Base-by-base conservation (phyloP, 495 filamentous ascomycete genomes). In the Penicillium goetzii region DNA sequence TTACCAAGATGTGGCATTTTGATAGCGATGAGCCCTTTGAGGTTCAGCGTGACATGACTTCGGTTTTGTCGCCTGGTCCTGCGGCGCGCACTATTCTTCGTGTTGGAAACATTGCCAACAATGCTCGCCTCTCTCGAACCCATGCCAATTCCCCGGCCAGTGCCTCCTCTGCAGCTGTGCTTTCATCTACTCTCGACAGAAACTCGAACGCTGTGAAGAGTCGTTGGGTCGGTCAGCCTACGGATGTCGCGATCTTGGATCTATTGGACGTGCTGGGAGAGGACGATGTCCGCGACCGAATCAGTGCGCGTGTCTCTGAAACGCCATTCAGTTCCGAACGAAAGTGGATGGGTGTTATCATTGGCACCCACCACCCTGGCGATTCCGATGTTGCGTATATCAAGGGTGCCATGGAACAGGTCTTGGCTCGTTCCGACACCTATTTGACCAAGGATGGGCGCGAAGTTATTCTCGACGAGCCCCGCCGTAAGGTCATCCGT, bases 341-440 rank as follows among this genome's bases (percentile, higher is more conserved):
- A 51, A 99, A 97, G 76, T 99, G 95, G 94, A 99, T 98, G 95
- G 95, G 95, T 36, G 93, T 97, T 15, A 87, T 91, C 2, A 92
- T 97, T 65, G 88, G 88, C 33, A 82, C 80, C 4, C 78, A 77
- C 59, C 71, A 76, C 59, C 73, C 80, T 34, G 73, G 70, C 56
- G 78, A 79, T 26, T 68, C 85, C 6, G 89, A 94, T 67, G 84
- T 90, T 60, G 93, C 90, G 14, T 97, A 98, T 67, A 90, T 97
- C 72, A 99, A 99, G 72, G 95, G 95, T 47, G 92, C 95, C 57
- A 82, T 98, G 38, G 95, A 99, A 72, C 89, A 88, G 73, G 84
- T 99, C 15, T 79, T 99, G 2, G 85, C 85, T 33, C 86, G 90
- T 28, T 98, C 94, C 61, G 93, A 97, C 73, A 94, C 91, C 0